A percentile compares a stretch with the other conserved stretches of the same genome.
Evolutionary conservation across 1,284 basidiomycete species (phyloP).

Genomic region (Paramarasmius palmivorus): DNA sequence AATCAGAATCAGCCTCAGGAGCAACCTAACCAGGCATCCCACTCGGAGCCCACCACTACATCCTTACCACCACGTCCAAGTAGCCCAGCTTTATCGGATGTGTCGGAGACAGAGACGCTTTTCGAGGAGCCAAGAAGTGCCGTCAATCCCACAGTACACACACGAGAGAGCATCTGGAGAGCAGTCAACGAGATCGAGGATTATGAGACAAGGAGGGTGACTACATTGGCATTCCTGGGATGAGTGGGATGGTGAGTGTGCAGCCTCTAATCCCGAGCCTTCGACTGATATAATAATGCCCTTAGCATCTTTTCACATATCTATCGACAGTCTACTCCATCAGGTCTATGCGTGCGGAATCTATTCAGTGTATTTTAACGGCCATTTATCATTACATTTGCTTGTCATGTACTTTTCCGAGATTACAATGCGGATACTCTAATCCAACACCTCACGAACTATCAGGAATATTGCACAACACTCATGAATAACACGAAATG

Average conservation of each 20-base stretch:
- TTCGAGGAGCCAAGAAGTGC: not conserved
- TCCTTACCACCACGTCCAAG: not conserved
- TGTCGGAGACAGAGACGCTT: slow-evolving; percentile 1
- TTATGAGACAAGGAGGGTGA: not conserved
- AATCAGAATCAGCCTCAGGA: not conserved
- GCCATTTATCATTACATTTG: no score
- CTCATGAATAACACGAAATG: no score
- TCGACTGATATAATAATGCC: no score
- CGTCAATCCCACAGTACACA: not conserved
- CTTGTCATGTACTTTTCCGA: no score
- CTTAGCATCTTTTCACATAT: no score
- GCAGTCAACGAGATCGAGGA: not conserved
- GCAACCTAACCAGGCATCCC: not conserved
- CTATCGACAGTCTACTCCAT: no score
- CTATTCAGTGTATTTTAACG: no score
- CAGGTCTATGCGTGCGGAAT: no score
- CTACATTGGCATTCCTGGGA: not conserved
- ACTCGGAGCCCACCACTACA: not conserved
- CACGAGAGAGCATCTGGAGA: not conserved
- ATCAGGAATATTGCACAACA: no score
- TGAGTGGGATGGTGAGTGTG: not conserved
- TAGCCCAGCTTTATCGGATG: not conserved
- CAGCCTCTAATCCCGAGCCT: not conserved
- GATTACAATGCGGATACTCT: no score
- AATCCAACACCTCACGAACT: no score